Percentiles rank a stretch among this genome's conserved stretches.
Conservation (phyloP, 805 yeast species). For the Yueomyces sp. region DNA sequence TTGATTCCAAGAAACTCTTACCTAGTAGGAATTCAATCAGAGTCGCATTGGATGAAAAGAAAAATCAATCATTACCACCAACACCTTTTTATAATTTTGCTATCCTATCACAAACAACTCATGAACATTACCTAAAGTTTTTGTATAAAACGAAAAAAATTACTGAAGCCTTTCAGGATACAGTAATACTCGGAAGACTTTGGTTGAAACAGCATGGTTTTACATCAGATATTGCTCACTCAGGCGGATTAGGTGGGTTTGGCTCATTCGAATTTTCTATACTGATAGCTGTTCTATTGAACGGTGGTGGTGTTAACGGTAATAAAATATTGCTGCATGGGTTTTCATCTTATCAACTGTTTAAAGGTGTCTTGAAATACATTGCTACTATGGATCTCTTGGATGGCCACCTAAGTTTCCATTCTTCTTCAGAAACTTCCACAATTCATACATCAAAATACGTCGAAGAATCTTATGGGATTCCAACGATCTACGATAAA, state of each 20-base stretch:
- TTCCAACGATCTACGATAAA: conserved; percentile 68
- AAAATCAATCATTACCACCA: conserved; percentile 34
- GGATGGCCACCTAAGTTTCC: conserved; percentile 53
- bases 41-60: conserved; percentile 35
- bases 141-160: conserved; percentile 63
- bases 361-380: conserved; percentile 76
- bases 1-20: conserved; percentile 61
- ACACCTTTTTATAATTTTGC: conserved; percentile 85
- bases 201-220: conserved; percentile 89
- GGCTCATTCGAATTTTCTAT: conserved; percentile 85
- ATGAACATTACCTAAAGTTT: conserved; percentile 58
- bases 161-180: conserved; percentile 75
- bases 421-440: conserved; percentile 3
- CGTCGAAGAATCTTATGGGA: conserved; percentile 46
- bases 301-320: conserved; percentile 71
- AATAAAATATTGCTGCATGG: conserved; percentile 72
- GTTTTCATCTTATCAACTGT: conserved; percentile 83
- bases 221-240: conserved; percentile 43
- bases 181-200: conserved; percentile 71
- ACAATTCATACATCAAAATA: conserved; percentile 22
- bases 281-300: conserved; percentile 65
- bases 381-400: conserved; percentile 67
- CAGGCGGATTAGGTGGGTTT: conserved; percentile 52
- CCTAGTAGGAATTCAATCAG: conserved; percentile 78
- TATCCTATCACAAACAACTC: conserved; percentile 52